Evolutionary conservation across 331 rosid species (phyloP).

Genomic region (Ulmus americana): DNA sequence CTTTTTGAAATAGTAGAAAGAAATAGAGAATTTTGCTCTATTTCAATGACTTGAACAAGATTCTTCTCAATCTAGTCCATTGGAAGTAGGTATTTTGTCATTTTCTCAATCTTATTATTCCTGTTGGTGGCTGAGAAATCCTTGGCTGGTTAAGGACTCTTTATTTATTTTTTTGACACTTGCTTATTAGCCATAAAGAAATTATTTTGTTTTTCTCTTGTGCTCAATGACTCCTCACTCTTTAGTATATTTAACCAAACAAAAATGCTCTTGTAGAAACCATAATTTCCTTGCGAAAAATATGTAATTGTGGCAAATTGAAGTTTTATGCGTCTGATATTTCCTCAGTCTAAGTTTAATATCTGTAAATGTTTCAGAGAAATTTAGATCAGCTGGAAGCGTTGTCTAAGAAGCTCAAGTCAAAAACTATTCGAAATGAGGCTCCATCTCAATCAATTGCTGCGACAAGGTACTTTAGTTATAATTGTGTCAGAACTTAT

Average conservation of each 20-base stretch:
- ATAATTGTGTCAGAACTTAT: not conserved
- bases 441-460: constrained; percentile 90
- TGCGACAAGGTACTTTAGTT: constrained; percentile 67
- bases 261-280: constrained; percentile 10
- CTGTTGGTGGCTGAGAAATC: too few relatives aligned
- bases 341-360: constrained; percentile 18
- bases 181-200: too few relatives aligned
- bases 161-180: too few relatives aligned
- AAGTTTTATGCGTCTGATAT: not conserved
- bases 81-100: too few relatives aligned
- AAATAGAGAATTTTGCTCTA: too few relatives aligned
- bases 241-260: constrained; percentile 9
- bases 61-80: too few relatives aligned
- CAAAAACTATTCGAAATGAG: constrained; percentile 77
- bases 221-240: not conserved
- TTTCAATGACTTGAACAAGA: too few relatives aligned
- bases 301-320: not conserved
- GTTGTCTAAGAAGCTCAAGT: constrained; percentile 89
- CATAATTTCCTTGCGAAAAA: not conserved
- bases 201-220: too few relatives aligned
- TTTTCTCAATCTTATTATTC: too few relatives aligned
- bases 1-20: too few relatives aligned
- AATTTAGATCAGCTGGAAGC: constrained; percentile 92
- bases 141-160: too few relatives aligned
- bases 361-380: constrained; percentile 47